Base-by-base conservation (phyloP, 305 asterid genomes). In the Rubia tinctorum region DNA sequence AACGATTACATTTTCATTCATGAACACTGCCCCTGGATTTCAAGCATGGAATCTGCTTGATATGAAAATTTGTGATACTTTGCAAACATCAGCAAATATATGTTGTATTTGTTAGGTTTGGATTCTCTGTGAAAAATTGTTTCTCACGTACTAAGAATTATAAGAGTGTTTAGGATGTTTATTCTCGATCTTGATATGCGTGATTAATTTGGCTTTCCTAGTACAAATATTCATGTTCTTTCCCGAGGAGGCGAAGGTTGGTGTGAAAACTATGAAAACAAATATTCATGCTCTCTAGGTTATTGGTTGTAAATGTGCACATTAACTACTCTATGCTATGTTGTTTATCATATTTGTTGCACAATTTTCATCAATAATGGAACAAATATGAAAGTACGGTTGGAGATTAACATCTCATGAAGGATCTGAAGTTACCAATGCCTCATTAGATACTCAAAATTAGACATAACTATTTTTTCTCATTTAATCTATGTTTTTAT, bases 241-340 rank as follows among this genome's bases (percentile, higher is more conserved):
- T 39, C 69, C 69, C 17, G 69, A 65, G 69, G 69, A 65, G 51
- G 14, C 20, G 30, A 65, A 65, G 69, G 69, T 65, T 65, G 69
- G 69, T 37, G 69, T 65, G 22, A 65, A 65, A 65, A 65, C 69
- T 39, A 65, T 65, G 69, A 65, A 65, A 51, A 65, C 69, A 64
- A 30, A 30, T 30, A 30, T 95, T 84, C 80, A 92, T 72, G 99
- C 99, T 64, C 96, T 95, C 69, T 98, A 95, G 94, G 89, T 85
- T 7, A 27, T 78, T 78, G 55, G 43, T 34, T 0, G 1, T 65
- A 23, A 40, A 56, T 30, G 22, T 65, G 40, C 47, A 9, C 45
- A 66, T 71, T 11, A 3, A 63, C 25, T 63, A 12, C 17, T 58
- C 34, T 4, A 27, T 44, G 66, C n/a, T 47, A 37, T 51, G 42